Base-by-base conservation (phyloP, 73 alveolate genomes). In the Halteria grandinella region DNA sequence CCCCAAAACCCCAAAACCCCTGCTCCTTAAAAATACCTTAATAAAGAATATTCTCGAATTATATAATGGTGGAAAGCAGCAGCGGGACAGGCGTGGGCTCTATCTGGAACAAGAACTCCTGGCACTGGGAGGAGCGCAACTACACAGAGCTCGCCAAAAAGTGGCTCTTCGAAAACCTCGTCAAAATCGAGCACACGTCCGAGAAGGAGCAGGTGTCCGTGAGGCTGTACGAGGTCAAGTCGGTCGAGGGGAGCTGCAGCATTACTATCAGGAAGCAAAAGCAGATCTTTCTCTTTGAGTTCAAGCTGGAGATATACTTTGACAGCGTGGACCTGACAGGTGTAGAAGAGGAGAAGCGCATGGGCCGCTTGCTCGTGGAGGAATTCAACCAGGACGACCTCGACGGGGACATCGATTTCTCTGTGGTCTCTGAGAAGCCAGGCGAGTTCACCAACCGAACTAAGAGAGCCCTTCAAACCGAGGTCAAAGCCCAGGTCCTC, bases 101-200 rank as follows among this genome's bases (percentile, higher is more conserved):
- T 15, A 51, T 85, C 20, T 85, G 93, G 93, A 85, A 85, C 55
- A 59, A 74, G 36, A 77, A 77, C 78, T 72, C 81, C 4, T 85
- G 93, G 93, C 93, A 85, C 59, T 85, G 93, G 93, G 93, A 85
- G 50, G 93, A 85, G 44, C 54, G 75, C 47, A 85, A 85, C 62
- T 77, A 85, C 69, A 77, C 82, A 8, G 69, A 76, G 25, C 57
- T 60, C 50, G 88, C 88, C 29, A 59, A 75, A 52, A 53, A 60
- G n/a, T 40, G 33, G n/a, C 72, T 85, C 4, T 27, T 55, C 5
- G 86, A 85, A 45, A 39, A 50, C 29, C 27, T 85, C 1, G 44
- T 40, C 39, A 41, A 29, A 20, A 36, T 85, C 20, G 48, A 34
- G 15, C 64, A 57, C 44, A 11, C 23, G n/a, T 17, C 29, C 24